A percentile compares a stretch with the other conserved stretches of the same genome.
These are phyloP conservation scores for Tulasnella calospora DNA, from an alignment of 768 basidiomycete genomes.

Conservation along the genomic window DNA sequence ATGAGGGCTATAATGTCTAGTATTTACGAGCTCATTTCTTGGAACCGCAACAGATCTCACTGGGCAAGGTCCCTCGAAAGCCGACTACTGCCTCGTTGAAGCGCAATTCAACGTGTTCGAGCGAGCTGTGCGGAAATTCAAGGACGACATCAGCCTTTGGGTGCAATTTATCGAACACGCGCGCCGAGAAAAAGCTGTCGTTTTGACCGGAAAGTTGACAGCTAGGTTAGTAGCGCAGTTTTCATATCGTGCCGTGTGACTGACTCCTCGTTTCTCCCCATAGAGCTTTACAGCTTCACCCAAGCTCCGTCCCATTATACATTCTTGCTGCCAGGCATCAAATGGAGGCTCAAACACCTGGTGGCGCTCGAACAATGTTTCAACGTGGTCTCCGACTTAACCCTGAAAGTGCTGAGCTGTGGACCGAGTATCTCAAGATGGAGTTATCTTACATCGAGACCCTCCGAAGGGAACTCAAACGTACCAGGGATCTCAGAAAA, in stretches of 20 bases:
- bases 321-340: slow-evolving; percentile 83
- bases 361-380: slow-evolving; percentile 75
- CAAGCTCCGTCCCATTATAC: slow-evolving; percentile 69
- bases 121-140: slow-evolving; percentile 83
- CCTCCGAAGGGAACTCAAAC: slow-evolving; percentile 59
- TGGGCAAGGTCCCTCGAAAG: slow-evolving; percentile 54
- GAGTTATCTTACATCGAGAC: slow-evolving; percentile 82
- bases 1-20: background rate
- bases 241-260: background rate
- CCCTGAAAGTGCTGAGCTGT: slow-evolving; percentile 64
- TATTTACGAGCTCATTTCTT: background rate
- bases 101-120: slow-evolving; percentile 88
- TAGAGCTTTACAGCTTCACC: slow-evolving; percentile 85
- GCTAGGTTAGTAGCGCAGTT: slow-evolving; percentile 54
- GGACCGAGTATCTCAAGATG: slow-evolving; percentile 88
- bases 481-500: background rate
- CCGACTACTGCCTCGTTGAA: slow-evolving; percentile 78
- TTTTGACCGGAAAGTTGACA: slow-evolving; percentile 73
- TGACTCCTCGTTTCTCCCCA: background rate
- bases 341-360: slow-evolving; percentile 62
- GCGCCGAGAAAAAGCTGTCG: slow-evolving; percentile 69
- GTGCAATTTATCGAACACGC: slow-evolving; percentile 83
- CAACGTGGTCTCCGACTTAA: slow-evolving; percentile 83
- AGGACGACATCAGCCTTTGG: slow-evolving; percentile 82
- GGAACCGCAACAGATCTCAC: background rate